Percentiles rank a stretch among this genome's conserved stretches.
Evolutionary conservation across 1,284 basidiomycete species (phyloP).

Genomic region (Pterulicium gracile): DNA sequence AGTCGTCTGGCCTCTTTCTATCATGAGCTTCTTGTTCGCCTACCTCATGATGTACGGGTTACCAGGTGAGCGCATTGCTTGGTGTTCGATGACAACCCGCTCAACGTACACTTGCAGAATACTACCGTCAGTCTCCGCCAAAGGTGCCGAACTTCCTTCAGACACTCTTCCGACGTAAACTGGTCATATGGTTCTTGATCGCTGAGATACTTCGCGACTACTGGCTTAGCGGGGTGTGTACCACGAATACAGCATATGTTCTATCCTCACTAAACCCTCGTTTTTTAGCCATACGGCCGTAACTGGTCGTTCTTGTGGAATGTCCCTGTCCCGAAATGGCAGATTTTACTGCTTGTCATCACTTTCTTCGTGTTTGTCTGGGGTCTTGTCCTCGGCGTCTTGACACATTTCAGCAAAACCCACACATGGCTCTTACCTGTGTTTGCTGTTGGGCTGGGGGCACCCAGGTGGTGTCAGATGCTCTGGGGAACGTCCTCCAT

Average conservation of each 20-base stretch:
- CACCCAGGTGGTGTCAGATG: slow-evolving; percentile 90
- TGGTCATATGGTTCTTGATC: slow-evolving; percentile 88
- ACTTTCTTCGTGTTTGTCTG: slow-evolving; percentile 82
- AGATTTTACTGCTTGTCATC: slow-evolving; percentile 69
- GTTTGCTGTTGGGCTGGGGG: slow-evolving; percentile 87
- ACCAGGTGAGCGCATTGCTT: slow-evolving; percentile 43
- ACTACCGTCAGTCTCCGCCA: slow-evolving; percentile 81
- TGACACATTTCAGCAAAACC: slow-evolving; percentile 82
- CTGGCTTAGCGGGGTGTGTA: slow-evolving; percentile 80
- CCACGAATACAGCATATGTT: too few relatives aligned
- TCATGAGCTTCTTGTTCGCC: slow-evolving; percentile 64
- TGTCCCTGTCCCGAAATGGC: slow-evolving; percentile 74
- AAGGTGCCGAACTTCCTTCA: slow-evolving; percentile 86
- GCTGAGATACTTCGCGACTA: slow-evolving; percentile 85
- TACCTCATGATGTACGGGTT: slow-evolving; percentile 79
- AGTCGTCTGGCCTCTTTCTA: slow-evolving; percentile 74
- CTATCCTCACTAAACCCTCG: not conserved
- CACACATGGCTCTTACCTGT: slow-evolving; percentile 91
- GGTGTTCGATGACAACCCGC: too few relatives aligned
- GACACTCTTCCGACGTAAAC: slow-evolving; percentile 80
- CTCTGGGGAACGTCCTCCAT: slow-evolving; percentile 84
- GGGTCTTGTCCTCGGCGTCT: slow-evolving; percentile 60
- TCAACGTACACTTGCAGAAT: slow-evolving; percentile 36
- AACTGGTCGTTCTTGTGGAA: slow-evolving; percentile 92
- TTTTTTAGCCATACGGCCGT: slow-evolving; percentile 67